Base-by-base conservation (phyloP, 129 eudicot genomes). In the Centaurea solstitialis region DNA sequence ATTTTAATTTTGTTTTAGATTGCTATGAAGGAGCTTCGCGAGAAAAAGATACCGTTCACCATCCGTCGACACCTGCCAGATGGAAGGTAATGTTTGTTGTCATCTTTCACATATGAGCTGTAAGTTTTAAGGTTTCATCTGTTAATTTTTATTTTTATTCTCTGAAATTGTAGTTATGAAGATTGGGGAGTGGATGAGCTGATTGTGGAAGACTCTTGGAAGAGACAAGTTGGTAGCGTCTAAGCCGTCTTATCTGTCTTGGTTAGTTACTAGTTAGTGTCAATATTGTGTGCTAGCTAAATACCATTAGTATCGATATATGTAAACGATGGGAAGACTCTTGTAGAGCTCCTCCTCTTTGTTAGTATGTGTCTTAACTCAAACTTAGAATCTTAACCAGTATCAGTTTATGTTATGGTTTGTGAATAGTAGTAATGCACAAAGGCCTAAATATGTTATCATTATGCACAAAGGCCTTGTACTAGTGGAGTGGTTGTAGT, bases 161-260 rank as follows among this genome's bases (percentile, higher is more conserved):
- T 73, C 8, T 64, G 65, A 73, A 72, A 9, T 41, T 37, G 64
- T 86, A 94, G 97, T 85, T 90, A 90, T 82, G 99, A 94, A 86
- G 99, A 94, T 20, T 94, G 97, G 99, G 99, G 99, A 39, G 99
- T 94, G 0, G 97, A 92, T 81, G 99, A 94, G 77, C 57, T 94
- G 88, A 92, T 94, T 74, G 99, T 94, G 80, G 99, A 94, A 78
- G 99, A 94, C 85, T 92, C 98, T 1, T 94, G 97, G 97, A 94
- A 94, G 87, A 92, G 98, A 88, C 98, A 94, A 85, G 94, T 94
- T 40, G 99, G 99, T 41, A 95, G 97, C 6, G 89, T 86, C 83
- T 85, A 77, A 33, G 20, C 24, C 67, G 10, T 0, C 24, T 47
- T 47, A 50, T 15, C 15, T 50, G 1, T 15, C 18, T 47, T 47